A percentile compares a stretch with the other conserved stretches of the same genome.
phyloP scores from a whole-genome alignment of 495 filamentous ascomycete genomes.

The Penicillium ochrochloron region DNA sequence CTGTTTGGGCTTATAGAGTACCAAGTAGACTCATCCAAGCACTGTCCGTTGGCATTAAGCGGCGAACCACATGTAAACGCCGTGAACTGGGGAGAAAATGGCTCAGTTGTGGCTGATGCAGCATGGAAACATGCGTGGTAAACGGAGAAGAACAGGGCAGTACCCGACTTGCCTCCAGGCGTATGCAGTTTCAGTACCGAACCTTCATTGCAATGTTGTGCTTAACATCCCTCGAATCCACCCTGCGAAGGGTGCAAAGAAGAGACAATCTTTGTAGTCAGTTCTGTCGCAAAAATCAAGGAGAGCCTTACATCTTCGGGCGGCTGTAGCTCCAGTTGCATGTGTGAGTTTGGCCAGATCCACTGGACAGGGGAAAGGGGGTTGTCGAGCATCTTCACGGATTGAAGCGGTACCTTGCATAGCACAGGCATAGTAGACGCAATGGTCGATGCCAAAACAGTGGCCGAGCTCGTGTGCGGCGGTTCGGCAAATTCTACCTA shows the following conservation, averaged over 20 bases:
- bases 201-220: background rate
- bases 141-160: background rate
- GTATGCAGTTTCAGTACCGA: background rate
- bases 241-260: slow-evolving; percentile 30
- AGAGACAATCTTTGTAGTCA: slow-evolving; percentile 2
- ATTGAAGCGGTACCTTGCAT: slow-evolving; percentile 69
- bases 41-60: background rate
- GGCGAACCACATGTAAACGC: background rate
- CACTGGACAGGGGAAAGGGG: slow-evolving; percentile 68
- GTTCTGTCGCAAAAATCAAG: slow-evolving; percentile 46
- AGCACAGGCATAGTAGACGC: slow-evolving; percentile 69
- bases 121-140: background rate
- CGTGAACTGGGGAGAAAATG: background rate
- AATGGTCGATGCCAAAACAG: slow-evolving; percentile 68
- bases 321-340: slow-evolving; percentile 36
- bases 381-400: slow-evolving; percentile 66
- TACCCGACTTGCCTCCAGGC: background rate
- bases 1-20: too few relatives aligned
- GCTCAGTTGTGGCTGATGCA: background rate
- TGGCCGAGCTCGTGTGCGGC: slow-evolving; percentile 68
- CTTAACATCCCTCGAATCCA: slow-evolving; percentile 23
- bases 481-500: slow-evolving; percentile 60
- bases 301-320: slow-evolving; percentile 48
- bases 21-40: too few relatives aligned
- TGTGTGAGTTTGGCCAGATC: slow-evolving; percentile 59